Percentiles rank a stretch among this genome's conserved stretches.
Conservation (phyloP, 75 land plant species). For the Gnetum montanum region DNA sequence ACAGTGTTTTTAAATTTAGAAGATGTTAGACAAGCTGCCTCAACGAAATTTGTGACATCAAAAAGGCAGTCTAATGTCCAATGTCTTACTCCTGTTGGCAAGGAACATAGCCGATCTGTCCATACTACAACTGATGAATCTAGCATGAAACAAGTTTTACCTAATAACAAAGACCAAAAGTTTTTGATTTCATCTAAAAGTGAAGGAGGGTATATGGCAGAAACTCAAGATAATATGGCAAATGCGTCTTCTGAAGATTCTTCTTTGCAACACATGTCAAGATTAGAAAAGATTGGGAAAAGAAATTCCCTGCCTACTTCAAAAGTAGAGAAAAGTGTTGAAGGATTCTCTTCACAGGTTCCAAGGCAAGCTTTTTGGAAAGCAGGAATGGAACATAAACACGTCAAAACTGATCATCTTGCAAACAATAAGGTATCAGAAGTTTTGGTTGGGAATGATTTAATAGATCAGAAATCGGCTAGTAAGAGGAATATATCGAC, state of each 20-base stretch:
- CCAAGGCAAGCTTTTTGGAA: slow-evolving; percentile 55
- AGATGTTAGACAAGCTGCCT: slow-evolving; percentile 57
- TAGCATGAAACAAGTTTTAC: slow-evolving; percentile 29
- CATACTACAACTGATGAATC: slow-evolving; percentile 16
- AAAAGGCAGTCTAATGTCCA: slow-evolving; percentile 38
- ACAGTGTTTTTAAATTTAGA: slow-evolving; percentile 73
- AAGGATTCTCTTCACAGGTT: slow-evolving; percentile 11
- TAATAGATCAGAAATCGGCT: slow-evolving; percentile 34
- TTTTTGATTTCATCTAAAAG: slow-evolving; percentile 13
- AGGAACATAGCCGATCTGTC: slow-evolving; percentile 19
- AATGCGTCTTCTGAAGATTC: slow-evolving; percentile 30
- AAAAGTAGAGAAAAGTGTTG: slow-evolving; percentile 24
- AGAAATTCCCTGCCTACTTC: slow-evolving; percentile 11
- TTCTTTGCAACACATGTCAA: slow-evolving; percentile 12
- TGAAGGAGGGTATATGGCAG: slow-evolving; percentile 21
- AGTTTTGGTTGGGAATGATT: slow-evolving; percentile 4
- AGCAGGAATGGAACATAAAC: slow-evolving; percentile 30
- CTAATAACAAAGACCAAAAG: slow-evolving; percentile 26
- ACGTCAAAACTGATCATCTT: slow-evolving; percentile 6
- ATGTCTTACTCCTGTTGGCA: slow-evolving; percentile 24
- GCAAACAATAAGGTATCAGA: slow-evolving; percentile 24
- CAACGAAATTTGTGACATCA: slow-evolving; percentile 48
- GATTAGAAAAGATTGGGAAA: slow-evolving; percentile 5
- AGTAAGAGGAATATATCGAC: slow-evolving; percentile 41
- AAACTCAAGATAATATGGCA: slow-evolving; percentile 26